Evolutionary conservation across 495 filamentous ascomycete genomes (phyloP).

Genomic region (Neurospora intermedia): DNA sequence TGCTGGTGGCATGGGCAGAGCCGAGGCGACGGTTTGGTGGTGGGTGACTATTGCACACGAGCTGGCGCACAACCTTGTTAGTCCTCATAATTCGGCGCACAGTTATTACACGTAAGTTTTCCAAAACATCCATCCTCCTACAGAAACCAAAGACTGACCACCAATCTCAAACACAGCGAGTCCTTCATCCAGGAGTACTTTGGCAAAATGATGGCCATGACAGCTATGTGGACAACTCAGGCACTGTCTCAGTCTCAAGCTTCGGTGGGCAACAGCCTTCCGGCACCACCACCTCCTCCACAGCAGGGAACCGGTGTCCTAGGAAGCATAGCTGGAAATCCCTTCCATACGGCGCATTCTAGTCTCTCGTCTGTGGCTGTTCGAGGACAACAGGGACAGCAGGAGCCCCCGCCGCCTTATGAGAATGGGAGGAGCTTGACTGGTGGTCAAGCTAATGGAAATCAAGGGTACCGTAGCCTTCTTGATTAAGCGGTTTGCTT

Average conservation of each 20-base stretch:
- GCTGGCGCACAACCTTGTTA: constrained; percentile 84
- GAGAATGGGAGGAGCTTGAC: neutral
- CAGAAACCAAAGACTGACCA: neutral
- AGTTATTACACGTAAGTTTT: constrained; percentile 65
- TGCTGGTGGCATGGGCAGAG: constrained; percentile 27
- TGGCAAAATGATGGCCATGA: constrained; percentile 34
- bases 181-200: constrained; percentile 42
- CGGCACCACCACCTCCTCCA: neutral
- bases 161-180: constrained; percentile 21
- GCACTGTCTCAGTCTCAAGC: neutral
- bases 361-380: neutral
- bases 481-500: constrained; percentile 5
- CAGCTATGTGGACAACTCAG: constrained; percentile 9
- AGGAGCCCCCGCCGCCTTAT: neutral
- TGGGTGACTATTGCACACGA: constrained; percentile 88
- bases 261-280: neutral
- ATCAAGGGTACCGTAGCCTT: constrained; percentile 8
- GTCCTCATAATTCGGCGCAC: constrained; percentile 69
- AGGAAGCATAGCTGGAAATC: neutral
- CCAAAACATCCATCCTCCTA: no score
- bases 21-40: constrained; percentile 76
- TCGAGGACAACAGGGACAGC: neutral
- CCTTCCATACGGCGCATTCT: neutral
- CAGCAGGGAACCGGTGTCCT: neutral
- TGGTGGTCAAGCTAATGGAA: neutral